phyloP scores from a whole-genome alignment of 176 grass and related monocot genomes.

The Triticum monococcum region DNA sequence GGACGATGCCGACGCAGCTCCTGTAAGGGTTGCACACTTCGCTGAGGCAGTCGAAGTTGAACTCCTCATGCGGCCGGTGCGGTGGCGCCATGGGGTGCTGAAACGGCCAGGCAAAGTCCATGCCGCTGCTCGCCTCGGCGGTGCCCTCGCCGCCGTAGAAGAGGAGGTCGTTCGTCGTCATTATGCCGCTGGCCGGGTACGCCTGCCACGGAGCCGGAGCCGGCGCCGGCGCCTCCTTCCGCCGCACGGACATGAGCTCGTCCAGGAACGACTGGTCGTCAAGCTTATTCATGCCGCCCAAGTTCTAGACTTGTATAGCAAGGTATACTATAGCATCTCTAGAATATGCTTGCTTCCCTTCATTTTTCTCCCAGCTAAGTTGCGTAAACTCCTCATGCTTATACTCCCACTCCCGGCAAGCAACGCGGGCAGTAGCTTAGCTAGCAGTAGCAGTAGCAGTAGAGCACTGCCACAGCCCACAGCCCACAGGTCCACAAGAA shows the following conservation, averaged over 20 bases:
- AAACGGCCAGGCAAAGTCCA: constrained; percentile 13
- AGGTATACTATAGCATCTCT: neutral
- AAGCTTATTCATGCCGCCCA: constrained; percentile 46
- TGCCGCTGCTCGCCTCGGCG: neutral
- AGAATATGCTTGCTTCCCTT: neutral
- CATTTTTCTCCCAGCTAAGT: neutral
- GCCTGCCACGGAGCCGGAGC: constrained; percentile 39
- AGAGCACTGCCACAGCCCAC: neutral
- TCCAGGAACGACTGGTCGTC: constrained; percentile 77
- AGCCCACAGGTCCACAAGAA: neutral
- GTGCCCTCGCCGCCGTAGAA: constrained; percentile 45
- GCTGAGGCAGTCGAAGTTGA: constrained; percentile 73
- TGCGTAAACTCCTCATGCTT: constrained; percentile 7
- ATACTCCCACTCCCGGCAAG: neutral
- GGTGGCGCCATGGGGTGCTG: constrained; percentile 5
- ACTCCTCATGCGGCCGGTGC: constrained; percentile 30
- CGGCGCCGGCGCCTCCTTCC: constrained; percentile 19
- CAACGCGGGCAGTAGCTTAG: neutral
- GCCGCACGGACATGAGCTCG: constrained; percentile 69
- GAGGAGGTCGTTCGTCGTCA: constrained; percentile 60
- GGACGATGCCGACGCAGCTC: neutral
- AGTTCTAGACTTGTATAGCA: neutral
- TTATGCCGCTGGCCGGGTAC: constrained; percentile 14
- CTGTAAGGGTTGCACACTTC: constrained; percentile 71
- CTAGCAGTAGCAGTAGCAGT: neutral